Base-by-base conservation (phyloP, 1,139 yeast genomes). In the Taphrina betulina region DNA sequence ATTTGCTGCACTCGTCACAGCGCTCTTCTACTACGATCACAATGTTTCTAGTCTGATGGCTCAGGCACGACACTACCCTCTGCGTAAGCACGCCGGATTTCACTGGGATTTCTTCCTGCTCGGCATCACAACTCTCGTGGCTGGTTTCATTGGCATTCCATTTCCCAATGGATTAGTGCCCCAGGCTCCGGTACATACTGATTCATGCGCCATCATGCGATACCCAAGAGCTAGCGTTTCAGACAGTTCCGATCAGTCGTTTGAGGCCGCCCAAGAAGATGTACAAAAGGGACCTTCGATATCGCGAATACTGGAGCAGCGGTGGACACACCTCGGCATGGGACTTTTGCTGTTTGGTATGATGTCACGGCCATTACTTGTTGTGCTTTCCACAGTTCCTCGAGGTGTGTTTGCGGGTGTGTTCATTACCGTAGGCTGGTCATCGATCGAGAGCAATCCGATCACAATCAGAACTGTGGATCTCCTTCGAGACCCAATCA, bases 101-200 rank as follows among this genome's bases (percentile, higher is more conserved):
- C 97, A 92, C 70, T 92, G 92, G 83, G 98, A 92, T 69, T 85
- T 90, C 66, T 78, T 85, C 42, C 72, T 92, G 31, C 73, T 92
- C 33, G 97, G 97, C 0, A 66, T 87, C 10, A 85, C 92, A 3
- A 92, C 97, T 0, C 95, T 95, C 0, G 68, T 90, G 1, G 76
- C 95, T 2, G 97, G 97, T 0, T 69, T 90, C 0, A 66, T 92
- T 10, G 98, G 98, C 0, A 76, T 92, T 1, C 98, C 97, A 0
- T 89, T 96, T 1, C 97, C 97, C 0, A 92, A 92, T 69, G 98
- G 98, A 0, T 73, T 92, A 35, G 90, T 92, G 40, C 98, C 98
- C 0, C 98, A 92, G 68, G 97, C 97, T 0, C 98, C 97, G 0
- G 69, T 92, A 41, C 98, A 92, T 65, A 89, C 97, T 0, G 79